These are phyloP conservation scores for Silene latifolia DNA, from an alignment of 148 eudicot genomes.

Conservation along the genomic window DNA sequence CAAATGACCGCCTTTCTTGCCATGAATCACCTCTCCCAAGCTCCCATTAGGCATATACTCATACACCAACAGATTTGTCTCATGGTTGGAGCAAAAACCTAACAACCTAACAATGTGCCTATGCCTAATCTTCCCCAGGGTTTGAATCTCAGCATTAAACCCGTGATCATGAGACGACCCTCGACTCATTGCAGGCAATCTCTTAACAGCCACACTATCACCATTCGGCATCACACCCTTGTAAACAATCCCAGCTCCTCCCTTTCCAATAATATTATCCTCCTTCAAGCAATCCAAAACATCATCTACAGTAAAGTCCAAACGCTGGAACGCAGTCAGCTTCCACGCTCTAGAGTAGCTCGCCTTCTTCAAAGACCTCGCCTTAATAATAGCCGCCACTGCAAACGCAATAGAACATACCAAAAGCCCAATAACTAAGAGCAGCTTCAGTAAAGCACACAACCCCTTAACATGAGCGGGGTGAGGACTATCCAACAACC, in stretches of 20 bases:
- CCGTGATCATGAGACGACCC: slow-evolving; percentile 97
- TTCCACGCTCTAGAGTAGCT: slow-evolving; percentile 85
- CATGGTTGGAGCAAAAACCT: slow-evolving; percentile 90
- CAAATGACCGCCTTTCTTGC: slow-evolving; percentile 95
- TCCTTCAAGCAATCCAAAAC: slow-evolving; percentile 74
- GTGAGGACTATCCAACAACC: slow-evolving; percentile 41
- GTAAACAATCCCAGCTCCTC: slow-evolving; percentile 93
- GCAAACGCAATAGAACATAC: slow-evolving; percentile 84
- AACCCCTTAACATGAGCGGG: slow-evolving; percentile 55
- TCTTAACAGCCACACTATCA: slow-evolving; percentile 74
- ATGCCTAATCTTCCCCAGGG: slow-evolving; percentile 85
- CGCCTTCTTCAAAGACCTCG: slow-evolving; percentile 68
- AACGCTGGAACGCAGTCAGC: slow-evolving; percentile 77
- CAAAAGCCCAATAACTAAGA: slow-evolving; percentile 75
- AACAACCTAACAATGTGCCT: slow-evolving; percentile 82
- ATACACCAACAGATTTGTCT: slow-evolving; percentile 83
- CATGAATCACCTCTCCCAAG: slow-evolving; percentile 87
- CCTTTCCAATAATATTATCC: slow-evolving; percentile 91
- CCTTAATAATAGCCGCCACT: slow-evolving; percentile 75
- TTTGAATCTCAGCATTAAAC: slow-evolving; percentile 92
- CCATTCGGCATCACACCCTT: slow-evolving; percentile 79
- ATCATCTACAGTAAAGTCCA: slow-evolving; percentile 84
- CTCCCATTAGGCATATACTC: slow-evolving; percentile 99
- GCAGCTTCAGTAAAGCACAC: slow-evolving; percentile 73
- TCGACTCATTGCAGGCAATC: slow-evolving; percentile 76